Conservation (phyloP, 2,329 filamentous ascomycete species). For the Diaporthe humulicola region DNA sequence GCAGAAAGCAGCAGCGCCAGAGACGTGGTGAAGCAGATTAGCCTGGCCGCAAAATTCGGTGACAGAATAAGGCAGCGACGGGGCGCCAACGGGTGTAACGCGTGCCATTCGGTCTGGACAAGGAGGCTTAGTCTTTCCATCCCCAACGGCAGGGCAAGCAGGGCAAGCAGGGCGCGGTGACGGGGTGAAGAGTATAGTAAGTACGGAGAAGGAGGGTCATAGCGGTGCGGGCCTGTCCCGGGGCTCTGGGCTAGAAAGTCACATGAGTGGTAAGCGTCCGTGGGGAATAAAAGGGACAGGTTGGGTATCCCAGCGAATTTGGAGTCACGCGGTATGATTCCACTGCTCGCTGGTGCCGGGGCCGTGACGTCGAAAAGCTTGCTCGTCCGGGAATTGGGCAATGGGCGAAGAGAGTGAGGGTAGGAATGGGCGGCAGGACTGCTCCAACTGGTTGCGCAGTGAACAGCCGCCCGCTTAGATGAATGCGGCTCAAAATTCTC, state of each 20-base stretch:
- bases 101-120: conserved; percentile 6
- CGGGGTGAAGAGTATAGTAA: conserved; percentile 10
- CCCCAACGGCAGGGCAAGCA: no score
- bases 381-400: conserved; percentile 1
- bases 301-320: background rate
- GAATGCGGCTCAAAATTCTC: conserved; percentile 21
- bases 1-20: background rate
- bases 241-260: background rate
- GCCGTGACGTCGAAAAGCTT: background rate
- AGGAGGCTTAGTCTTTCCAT: background rate
- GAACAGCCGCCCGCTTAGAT: background rate
- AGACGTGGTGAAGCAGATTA: background rate
- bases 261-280: background rate
- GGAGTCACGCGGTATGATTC: background rate
- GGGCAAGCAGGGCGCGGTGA: background rate
- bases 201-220: conserved; percentile 1
- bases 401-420: background rate
- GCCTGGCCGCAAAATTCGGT: conserved; percentile 9
- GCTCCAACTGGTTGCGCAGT: conserved; percentile 8
- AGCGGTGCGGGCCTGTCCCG: background rate
- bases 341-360: background rate
- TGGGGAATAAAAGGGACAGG: background rate
- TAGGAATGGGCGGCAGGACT: background rate
- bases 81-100: conserved; percentile 18
- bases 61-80: conserved; percentile 22